These are phyloP conservation scores for Kwoniella sp. DNA, from an alignment of 768 basidiomycete genomes.

Conservation along the genomic window DNA sequence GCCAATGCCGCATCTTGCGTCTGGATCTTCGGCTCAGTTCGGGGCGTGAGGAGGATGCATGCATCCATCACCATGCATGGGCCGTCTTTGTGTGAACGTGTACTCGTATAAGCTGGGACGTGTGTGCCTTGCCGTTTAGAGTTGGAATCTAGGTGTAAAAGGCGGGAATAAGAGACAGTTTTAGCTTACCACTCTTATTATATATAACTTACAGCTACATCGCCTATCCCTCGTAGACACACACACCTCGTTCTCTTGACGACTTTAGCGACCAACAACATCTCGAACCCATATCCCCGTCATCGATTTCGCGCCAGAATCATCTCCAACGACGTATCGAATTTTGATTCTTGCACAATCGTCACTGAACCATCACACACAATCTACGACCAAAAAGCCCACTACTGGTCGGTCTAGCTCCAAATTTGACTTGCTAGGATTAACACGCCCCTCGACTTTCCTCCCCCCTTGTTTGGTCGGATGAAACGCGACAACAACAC, in stretches of 20 bases:
- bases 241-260: background rate
- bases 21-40: background rate
- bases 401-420: background rate
- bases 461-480: background rate
- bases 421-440: background rate
- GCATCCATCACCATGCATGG: background rate
- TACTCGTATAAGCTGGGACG: background rate
- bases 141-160: background rate
- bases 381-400: background rate
- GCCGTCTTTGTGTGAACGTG: background rate
- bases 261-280: background rate
- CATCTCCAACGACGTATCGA: too few relatives aligned
- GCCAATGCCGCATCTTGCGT: background rate
- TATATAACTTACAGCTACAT: background rate
- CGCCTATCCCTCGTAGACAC: background rate
- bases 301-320: too few relatives aligned
- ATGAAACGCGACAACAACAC: background rate
- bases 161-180: background rate
- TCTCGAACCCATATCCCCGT: too few relatives aligned
- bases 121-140: background rate
- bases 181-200: background rate
- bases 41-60: background rate
- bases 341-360: too few relatives aligned
- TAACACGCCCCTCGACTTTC: background rate
- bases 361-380: background rate